phyloP scores from a whole-genome alignment of 2,329 filamentous ascomycete species.

The Helotiales sp. region DNA sequence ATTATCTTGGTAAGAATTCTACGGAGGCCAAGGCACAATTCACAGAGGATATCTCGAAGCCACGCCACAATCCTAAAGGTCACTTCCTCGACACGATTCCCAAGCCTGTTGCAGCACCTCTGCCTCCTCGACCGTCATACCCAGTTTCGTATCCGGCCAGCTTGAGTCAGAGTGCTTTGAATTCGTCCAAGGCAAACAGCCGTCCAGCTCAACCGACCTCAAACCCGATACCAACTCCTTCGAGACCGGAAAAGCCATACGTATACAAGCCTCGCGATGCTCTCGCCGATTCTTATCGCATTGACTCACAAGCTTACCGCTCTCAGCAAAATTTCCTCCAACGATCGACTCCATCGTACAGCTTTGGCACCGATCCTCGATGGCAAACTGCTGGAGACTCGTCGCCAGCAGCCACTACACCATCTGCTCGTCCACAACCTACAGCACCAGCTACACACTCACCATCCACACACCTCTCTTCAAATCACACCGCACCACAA shows the following conservation, averaged over 20 bases:
- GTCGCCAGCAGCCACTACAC: not conserved
- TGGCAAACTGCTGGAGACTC: slow-evolving; percentile 15
- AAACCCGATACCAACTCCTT: slow-evolving; percentile 26
- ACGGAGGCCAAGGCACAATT: slow-evolving; percentile 92
- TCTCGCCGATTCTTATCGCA: slow-evolving; percentile 26
- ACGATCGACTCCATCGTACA: slow-evolving; percentile 28
- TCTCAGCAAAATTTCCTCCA: slow-evolving; percentile 36
- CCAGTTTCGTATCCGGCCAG: slow-evolving; percentile 34
- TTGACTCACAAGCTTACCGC: slow-evolving; percentile 35
- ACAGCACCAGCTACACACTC: not conserved
- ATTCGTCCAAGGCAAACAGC: slow-evolving; percentile 35
- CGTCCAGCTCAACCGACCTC: slow-evolving; percentile 31
- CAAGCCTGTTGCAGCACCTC: slow-evolving; percentile 44
- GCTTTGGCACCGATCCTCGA: slow-evolving; percentile 34
- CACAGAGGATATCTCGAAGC: slow-evolving; percentile 68
- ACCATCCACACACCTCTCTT: not conserved
- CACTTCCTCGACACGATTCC: slow-evolving; percentile 73
- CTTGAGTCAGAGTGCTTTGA: slow-evolving; percentile 24
- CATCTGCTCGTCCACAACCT: not conserved
- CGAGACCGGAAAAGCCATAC: slow-evolving; percentile 49
- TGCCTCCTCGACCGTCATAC: slow-evolving; percentile 38
- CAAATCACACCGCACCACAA: not conserved
- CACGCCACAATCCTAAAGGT: slow-evolving; percentile 65
- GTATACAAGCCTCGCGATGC: slow-evolving; percentile 48
- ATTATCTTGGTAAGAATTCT: slow-evolving; percentile 82